These are phyloP conservation scores for Torulaspora microellipsoides DNA, from an alignment of 805 yeast genomes.

Conservation along the genomic window DNA sequence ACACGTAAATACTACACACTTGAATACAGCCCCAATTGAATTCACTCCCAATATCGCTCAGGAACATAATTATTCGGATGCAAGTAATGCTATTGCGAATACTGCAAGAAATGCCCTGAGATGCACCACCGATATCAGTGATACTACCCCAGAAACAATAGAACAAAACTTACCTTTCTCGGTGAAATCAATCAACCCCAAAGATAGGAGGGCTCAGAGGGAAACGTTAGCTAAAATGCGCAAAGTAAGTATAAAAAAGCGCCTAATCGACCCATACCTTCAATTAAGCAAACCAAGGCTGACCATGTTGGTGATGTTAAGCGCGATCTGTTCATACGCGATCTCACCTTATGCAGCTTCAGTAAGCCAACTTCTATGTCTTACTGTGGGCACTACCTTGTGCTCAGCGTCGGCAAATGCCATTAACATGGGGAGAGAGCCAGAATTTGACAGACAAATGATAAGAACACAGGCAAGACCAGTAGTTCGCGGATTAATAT, in stretches of 20 bases:
- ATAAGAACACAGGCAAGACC: conserved; percentile 85
- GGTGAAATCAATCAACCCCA: conserved; percentile 41
- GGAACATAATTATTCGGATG: conserved; percentile 12
- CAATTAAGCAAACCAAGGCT: conserved; percentile 88
- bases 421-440: conserved; percentile 95
- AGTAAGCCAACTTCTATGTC: conserved; percentile 58
- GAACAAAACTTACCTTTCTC: conserved; percentile 44
- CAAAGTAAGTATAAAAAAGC: conserved; percentile 30
- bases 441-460: conserved; percentile 83
- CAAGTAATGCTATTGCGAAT: conserved; percentile 12
- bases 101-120: conserved; percentile 34
- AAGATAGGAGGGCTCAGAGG: conserved; percentile 12
- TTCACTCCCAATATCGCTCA: conserved; percentile 34
- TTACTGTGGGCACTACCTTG: conserved; percentile 81
- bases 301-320: conserved; percentile 80
- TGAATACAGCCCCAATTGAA: conserved; percentile 38
- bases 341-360: conserved; percentile 81
- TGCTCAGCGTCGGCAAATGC: conserved; percentile 95
- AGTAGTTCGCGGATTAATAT: conserved; percentile 75
- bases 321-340: conserved; percentile 92
- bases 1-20: conserved; percentile 6
- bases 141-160: conserved; percentile 1
- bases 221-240: conserved; percentile 2
- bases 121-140: conserved; percentile 32
- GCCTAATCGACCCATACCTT: conserved; percentile 55